Base-by-base conservation (phyloP, 2,329 filamentous ascomycete genomes). In the Acephala macrosclerotiorum region DNA sequence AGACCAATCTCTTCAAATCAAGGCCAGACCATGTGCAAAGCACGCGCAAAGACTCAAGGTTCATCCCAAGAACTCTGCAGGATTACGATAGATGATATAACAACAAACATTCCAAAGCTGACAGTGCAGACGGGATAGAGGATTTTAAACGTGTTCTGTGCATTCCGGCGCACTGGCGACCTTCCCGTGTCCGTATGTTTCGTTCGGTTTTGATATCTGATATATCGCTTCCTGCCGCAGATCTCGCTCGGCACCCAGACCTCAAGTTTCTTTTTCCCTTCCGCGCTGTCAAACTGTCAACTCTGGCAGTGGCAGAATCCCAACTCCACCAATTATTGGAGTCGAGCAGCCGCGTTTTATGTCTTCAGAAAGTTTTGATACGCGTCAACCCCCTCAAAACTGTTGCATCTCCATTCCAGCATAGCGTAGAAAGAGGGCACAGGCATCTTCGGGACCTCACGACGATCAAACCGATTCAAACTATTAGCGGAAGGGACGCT, bases 401-500 rank as follows among this genome's bases (percentile, higher is more conserved):
- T 22, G 47, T 51, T 51, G 47, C 47, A 51, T 51, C 26, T 51
- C 25, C 8, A 29, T 33, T 53, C 18, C 49, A 53, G 49, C 29
- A 53, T n/a, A 33, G 49, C 26, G 22, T 53, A 25, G 22, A 5
- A 49, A 33, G 29, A 33, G 4, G 9, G 25, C n/a, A n/a, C 22
- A 53, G 25, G 49, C 49, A 53, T 53, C 2, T 18, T 53, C 49
- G 49, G 26, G n/a, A 33, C 3, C 49, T 20, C 38, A 20, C 18
- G 63, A 26, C 49, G 58, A 65, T 65, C 63, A 65, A 65, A 65
- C 63, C n/a, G 45, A 51, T 56, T 56, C 45, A 58, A 61, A 51
- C 36, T 29, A 36, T 61, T 58, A 61, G 40, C 58, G 47, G 60
- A 45, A n/a, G 40, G 35, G 25, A 35, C 29, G 29, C 9, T 45